Percentiles rank a stretch among this genome's conserved stretches.
phyloP scores from a whole-genome alignment of 225 moss, liverwort and hornwort genomes.

The Straminergon stramineum region DNA sequence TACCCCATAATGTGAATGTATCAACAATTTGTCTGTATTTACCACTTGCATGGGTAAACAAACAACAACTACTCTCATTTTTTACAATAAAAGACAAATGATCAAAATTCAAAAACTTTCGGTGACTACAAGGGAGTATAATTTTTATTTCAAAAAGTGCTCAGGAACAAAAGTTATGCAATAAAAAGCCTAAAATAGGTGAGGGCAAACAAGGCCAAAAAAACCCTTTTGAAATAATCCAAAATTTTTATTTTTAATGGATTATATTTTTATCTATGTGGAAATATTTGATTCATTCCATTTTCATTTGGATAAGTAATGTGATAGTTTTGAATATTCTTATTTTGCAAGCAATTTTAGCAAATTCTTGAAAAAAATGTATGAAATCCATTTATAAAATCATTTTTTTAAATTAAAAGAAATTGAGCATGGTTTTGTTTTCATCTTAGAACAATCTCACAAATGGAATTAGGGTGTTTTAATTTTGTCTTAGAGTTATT shows the following conservation, averaged over 20 bases:
- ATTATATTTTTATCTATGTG: background rate
- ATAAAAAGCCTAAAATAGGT: background rate
- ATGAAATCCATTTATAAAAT: background rate
- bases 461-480: background rate
- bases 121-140: too few species aligned
- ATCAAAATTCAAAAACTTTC: too few species aligned
- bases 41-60: too few species aligned
- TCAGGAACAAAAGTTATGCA: accelerated
- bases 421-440: background rate
- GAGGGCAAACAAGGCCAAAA: background rate
- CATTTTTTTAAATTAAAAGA: background rate
- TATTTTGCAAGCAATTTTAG: accelerated
- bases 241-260: background rate
- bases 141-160: background rate
- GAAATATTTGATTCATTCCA: background rate
- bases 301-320: background rate
- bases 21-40: too few species aligned
- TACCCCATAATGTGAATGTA: too few species aligned
- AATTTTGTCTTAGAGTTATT: background rate
- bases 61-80: too few species aligned
- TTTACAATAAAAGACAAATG: too few species aligned
- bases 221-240: too few species aligned
- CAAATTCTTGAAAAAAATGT: background rate
- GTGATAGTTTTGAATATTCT: background rate
- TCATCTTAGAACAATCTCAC: background rate